Base-by-base conservation (phyloP, 2,329 filamentous ascomycete genomes). In the Fusarium torulosum region DNA sequence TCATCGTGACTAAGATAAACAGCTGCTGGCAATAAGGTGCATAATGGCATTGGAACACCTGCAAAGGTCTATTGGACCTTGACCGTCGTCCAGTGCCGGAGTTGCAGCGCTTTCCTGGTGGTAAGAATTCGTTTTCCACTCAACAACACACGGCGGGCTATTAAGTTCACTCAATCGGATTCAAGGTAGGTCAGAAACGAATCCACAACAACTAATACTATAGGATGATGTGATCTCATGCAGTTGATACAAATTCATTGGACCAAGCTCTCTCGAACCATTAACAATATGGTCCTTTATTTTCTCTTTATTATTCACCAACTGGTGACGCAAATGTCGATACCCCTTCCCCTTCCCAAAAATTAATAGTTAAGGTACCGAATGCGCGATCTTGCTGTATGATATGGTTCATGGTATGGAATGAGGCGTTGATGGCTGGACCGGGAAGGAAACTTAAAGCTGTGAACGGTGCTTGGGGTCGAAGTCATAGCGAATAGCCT, bases 261-360 rank as follows among this genome's bases (percentile, higher is more conserved):
- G 46, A 50, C 20, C 27, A 38, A 44, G 19, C 17, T 23, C 31
- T 25, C 44, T 20, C 41, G 52, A 47, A 15, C 41, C 47, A 52
- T 50, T 13, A 14, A 29, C 45, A n/a, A 45, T 21, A 58, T 62
- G 61, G 38, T 29, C 37, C 13, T 60, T 70, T 59, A 45, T 54
- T 60, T 63, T 55, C 59, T 61, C 55, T 61, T 61, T 51, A 25
- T 25, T 58, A 35, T 29, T 37, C 44, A 23, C 59, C 52, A 51
- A 38, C 56, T 63, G 59, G 53, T 72, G 61, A 69, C 45, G 51
- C 51, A 50, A 67, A 67, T 64, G 53, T 71, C 67, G 69, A 73
- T 73, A 73, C 66, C 71, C 70, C 56, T 61, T 52, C 44, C 63
- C 60, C 49, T 50, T 64, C 41, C 64, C 35, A 37, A 51, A 51